These are phyloP conservation scores for Auxenochlorella pyrenoidosa DNA, from an alignment of 139 green algal genomes.

Conservation along the genomic window DNA sequence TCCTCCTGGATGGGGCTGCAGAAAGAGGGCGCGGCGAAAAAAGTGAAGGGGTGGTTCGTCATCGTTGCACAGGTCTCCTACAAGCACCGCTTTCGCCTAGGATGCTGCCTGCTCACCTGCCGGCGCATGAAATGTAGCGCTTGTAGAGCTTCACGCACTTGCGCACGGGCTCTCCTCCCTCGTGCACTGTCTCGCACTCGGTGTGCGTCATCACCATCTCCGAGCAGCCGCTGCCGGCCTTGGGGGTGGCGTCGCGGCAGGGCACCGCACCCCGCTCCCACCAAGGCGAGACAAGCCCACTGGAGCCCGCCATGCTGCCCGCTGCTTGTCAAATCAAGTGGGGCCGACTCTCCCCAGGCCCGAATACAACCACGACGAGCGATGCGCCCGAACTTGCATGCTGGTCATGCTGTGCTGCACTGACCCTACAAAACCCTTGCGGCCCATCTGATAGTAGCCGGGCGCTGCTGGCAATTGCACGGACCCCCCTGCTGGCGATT, in stretches of 20 bases:
- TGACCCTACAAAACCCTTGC: not conserved
- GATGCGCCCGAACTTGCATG: not conserved
- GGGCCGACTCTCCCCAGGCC: too few species aligned
- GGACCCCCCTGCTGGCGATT: not conserved
- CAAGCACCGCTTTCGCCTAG: too few species aligned
- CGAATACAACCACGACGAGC: too few species aligned
- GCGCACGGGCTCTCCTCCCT: slow-evolving; percentile 32
- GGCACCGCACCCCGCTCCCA: slow-evolving; percentile 19
- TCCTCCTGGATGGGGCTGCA: slow-evolving; percentile 6
- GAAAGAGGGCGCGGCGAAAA: not conserved
- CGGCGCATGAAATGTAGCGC: slow-evolving; percentile 35
- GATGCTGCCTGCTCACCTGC: slow-evolving; percentile 18
- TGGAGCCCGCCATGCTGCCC: not conserved
- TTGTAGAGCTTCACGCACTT: slow-evolving; percentile 41
- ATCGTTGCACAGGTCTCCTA: not conserved
- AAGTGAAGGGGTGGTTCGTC: not conserved
- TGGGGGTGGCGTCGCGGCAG: slow-evolving; percentile 18
- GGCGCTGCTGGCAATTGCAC: not conserved
- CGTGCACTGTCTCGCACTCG: slow-evolving; percentile 5
- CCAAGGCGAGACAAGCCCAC: not conserved
- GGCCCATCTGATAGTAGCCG: not conserved
- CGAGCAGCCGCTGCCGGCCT: not conserved
- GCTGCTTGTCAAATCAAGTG: too few species aligned
- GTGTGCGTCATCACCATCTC: not conserved
- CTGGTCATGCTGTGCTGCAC: not conserved